These are phyloP conservation scores for Angophora floribunda DNA, from an alignment of 345 rosid species.

Conservation along the genomic window DNA sequence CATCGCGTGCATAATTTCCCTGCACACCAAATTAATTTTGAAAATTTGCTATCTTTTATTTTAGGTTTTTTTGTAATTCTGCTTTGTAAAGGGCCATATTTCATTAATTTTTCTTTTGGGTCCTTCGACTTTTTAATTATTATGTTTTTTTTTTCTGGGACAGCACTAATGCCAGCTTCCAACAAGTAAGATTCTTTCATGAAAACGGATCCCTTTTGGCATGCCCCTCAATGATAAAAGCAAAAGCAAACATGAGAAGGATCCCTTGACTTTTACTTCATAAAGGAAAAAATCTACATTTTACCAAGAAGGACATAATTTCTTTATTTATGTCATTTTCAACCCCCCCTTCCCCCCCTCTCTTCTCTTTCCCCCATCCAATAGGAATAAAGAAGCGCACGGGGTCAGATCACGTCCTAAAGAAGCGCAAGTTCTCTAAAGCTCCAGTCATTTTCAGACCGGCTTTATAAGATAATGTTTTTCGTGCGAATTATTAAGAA, in stretches of 20 bases:
- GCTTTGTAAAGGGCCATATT: neutral
- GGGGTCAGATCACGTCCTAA: constrained; percentile 23
- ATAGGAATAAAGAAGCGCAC: neutral
- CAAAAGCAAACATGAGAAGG: constrained; percentile 19
- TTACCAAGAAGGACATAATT: neutral
- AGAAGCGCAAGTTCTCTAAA: neutral
- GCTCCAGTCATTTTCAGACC: constrained; percentile 19
- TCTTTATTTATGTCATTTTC: neutral
- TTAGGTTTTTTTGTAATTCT: no score
- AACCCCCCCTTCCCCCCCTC: neutral
- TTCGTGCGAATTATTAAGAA: neutral
- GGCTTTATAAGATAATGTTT: neutral
- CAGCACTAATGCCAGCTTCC: neutral
- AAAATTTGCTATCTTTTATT: neutral
- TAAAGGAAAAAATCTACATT: neutral
- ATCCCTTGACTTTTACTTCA: neutral
- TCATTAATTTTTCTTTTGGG: neutral
- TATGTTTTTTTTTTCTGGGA: neutral
- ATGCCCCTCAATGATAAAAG: constrained; percentile 15
- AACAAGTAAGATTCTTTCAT: neutral
- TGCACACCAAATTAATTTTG: constrained; percentile 2
- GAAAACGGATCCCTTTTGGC: neutral
- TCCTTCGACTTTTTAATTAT: neutral
- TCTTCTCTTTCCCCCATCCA: neutral
- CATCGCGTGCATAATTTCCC: constrained; percentile 99